Base-by-base conservation (phyloP, 805 yeast species). In the Lipomyces yamanashiensis region DNA sequence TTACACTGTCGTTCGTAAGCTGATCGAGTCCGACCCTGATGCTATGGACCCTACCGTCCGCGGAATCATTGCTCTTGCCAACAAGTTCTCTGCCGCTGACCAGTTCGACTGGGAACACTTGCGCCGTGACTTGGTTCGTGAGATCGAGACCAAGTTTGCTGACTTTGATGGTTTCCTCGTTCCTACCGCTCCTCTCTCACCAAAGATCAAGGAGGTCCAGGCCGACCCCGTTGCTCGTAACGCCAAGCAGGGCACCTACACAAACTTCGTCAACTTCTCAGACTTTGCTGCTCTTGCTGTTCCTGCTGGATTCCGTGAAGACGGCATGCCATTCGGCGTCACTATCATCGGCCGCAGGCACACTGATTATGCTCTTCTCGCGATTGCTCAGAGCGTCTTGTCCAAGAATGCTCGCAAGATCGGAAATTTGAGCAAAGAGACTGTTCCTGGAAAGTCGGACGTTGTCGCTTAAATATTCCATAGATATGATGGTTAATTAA, bases 231-330 rank as follows among this genome's bases (percentile, higher is more conserved):
- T 95, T 37, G 75, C 80, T 50, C 84, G 91, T 70, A 93, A 93
- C 80, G 89, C 98, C 6, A 81, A 82, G 72, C 99, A 95, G 79
- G 99, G 99, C 33, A 92, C 97, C 13, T 93, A 96, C 87, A 93
- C 98, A 37, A 93, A 93, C 78, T 95, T 95, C 75, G 97, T 90
- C 71, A 93, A 95, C 75, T 82, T 93, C 74, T 96, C 97, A 2
- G 98, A 93, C 73, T 77, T 92, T 79, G 88, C 96, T 39, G 98
- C 97, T 0, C 79, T 93, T 71, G 90, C 98, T 0, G 81, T 93
- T 59, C 98, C 99, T 23, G 89, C 87, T 28, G 97, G 96, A 1
- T 93, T 91, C 83, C 82, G 92, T 73, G 70, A 82, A 0, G 98
- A 93, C 75, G 96, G 96, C 2, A 77, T 92, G 70, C 97, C 98